Conservation (phyloP, 2,329 filamentous ascomycete species). For the Penicillium hordei region DNA sequence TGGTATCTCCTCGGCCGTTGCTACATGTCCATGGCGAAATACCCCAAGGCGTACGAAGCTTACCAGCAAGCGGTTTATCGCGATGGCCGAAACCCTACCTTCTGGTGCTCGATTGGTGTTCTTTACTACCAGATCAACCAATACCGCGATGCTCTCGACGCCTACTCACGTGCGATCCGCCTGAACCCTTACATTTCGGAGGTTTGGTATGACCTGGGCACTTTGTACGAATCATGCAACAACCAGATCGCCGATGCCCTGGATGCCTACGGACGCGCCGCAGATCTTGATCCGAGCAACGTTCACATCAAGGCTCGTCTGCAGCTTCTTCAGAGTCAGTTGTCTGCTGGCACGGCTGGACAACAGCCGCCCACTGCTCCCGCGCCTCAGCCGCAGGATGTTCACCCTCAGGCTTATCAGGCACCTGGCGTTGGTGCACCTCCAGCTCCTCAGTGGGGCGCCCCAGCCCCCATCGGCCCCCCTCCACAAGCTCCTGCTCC, state of each 20-base stretch:
- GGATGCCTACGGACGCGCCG: constrained; percentile 91
- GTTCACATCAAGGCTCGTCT: constrained; percentile 95
- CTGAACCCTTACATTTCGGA: constrained; percentile 98
- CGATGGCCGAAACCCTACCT: constrained; percentile 94
- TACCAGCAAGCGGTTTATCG: constrained; percentile 99
- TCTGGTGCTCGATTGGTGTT: constrained; percentile 99
- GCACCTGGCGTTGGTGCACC: constrained; percentile 77
- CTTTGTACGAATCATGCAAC: constrained; percentile 98
- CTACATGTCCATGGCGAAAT: constrained; percentile 99
- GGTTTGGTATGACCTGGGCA: constrained; percentile 98
- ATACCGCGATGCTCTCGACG: constrained; percentile 95
- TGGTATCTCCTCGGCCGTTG: constrained; percentile 97
- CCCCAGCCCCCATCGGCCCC: constrained; percentile 57
- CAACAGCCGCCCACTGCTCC: constrained; percentile 72
- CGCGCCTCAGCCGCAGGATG: constrained; percentile 76
- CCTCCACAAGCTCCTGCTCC: constrained; percentile 62
- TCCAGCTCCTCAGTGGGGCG: constrained; percentile 85
- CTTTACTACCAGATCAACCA: constrained; percentile 99
- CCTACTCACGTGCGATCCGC: constrained; percentile 93
- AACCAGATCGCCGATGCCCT: constrained; percentile 96
- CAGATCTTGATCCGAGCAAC: constrained; percentile 88
- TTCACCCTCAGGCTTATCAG: constrained; percentile 93
- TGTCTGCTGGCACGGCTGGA: constrained; percentile 62
- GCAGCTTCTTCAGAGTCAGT: constrained; percentile 78
- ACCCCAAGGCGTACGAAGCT: constrained; percentile 96